Evolutionary conservation across 2,329 filamentous ascomycete species (phyloP).

Genomic region (Sporothrix euskadiensis): DNA sequence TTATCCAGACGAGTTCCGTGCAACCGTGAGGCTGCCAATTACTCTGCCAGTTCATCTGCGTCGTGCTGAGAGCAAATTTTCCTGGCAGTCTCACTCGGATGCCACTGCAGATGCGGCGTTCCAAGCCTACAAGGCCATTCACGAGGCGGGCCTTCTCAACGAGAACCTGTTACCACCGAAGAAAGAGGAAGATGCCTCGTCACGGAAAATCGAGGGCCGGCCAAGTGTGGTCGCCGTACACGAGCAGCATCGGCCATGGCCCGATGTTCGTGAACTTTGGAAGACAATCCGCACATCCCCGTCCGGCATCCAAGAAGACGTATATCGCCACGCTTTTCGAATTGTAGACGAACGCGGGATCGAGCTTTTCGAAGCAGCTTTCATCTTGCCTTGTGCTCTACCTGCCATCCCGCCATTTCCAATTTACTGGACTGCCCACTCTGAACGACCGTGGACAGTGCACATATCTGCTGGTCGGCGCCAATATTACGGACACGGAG

Average conservation of each 20-base stretch:
- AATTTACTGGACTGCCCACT: slow-evolving; percentile 44
- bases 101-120: slow-evolving; percentile 83
- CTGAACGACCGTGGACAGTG: slow-evolving; percentile 42
- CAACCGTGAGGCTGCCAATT: slow-evolving; percentile 69
- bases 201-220: slow-evolving; percentile 43
- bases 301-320: slow-evolving; percentile 1
- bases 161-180: slow-evolving; percentile 71
- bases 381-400: slow-evolving; percentile 49
- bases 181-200: slow-evolving; percentile 23
- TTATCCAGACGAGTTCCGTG: slow-evolving; percentile 44
- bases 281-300: neutral
- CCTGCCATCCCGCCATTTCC: slow-evolving; percentile 42
- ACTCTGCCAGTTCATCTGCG: slow-evolving; percentile 66
- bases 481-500: neutral
- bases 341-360: slow-evolving; percentile 41
- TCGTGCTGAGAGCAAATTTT: slow-evolving; percentile 48
- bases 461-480: slow-evolving; percentile 33
- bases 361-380: slow-evolving; percentile 43
- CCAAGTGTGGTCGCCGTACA: slow-evolving; percentile 42
- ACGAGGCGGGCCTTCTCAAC: slow-evolving; percentile 70
- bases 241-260: slow-evolving; percentile 51
- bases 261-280: slow-evolving; percentile 48
- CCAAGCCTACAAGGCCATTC: slow-evolving; percentile 70
- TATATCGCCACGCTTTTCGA: slow-evolving; percentile 39
- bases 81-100: slow-evolving; percentile 71